Base-by-base conservation (phyloP, 768 basidiomycete genomes). In the Melanogaster broomeanus region DNA sequence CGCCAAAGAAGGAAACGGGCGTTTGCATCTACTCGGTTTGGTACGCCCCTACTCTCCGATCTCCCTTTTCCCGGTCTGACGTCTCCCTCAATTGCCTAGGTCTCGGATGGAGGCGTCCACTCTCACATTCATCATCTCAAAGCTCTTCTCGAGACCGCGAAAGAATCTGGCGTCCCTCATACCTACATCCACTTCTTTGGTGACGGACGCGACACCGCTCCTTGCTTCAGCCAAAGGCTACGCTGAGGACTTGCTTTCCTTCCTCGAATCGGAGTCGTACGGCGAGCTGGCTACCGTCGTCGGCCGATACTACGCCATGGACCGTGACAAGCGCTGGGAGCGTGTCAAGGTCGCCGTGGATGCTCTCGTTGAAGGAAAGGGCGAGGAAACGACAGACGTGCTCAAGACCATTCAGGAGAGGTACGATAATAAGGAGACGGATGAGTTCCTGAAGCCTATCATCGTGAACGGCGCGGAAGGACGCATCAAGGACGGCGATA, bases 61-160 rank as follows among this genome's bases (percentile, higher is more conserved):
- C 40, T 65, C 56, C 30, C 31, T 39, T 25, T 25, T 27, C 33
- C 25, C 24, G 16, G 30, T 21, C 16, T 33, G 34, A 48, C 24
- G n/a, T 18, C 18, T 13, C 51, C 49, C 33, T 35, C 25, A 16
- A 24, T 27, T 31, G 6, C 42, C 3, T 59, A 93, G 90, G 77
- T 93, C 46, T 97, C 94, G 13, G 94, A 98, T 58, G 94, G 94
- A 27, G 93, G 94, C 60, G 94, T 97, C n/a, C 95, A 96, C 74
- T 96, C 95, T 1, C 93, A 96, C 70, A 96, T 92, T 66, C 81
- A 69, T 45, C 94, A 97, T 68, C 81, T 98, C 33, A 92, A 85
- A 61, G 93, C 93, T 1, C 82, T 98, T 11, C 83, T 98, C 59
- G 90, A 93, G 68, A 87, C 87, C 6, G 95, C 94, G 21, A 95